Evolutionary conservation across 768 basidiomycete species (phyloP).

Genomic region (Coprinopsis sp.): DNA sequence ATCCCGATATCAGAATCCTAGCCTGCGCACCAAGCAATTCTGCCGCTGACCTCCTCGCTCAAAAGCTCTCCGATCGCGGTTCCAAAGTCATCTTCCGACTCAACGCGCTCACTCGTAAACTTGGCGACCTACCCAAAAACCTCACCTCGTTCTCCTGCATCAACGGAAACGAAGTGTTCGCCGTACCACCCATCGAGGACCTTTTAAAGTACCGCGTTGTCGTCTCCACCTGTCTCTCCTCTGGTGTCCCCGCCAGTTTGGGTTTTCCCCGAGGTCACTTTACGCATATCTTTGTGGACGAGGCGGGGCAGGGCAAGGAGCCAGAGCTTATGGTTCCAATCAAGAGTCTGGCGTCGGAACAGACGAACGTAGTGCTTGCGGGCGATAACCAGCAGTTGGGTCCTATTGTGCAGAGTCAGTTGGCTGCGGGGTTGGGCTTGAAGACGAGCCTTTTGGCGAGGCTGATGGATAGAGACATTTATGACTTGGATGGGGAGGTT

Average conservation of each 20-base stretch:
- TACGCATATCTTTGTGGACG: conserved; percentile 58
- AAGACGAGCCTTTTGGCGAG: conserved; percentile 48
- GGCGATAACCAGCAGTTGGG: conserved; percentile 64
- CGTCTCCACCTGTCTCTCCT: conserved; percentile 55
- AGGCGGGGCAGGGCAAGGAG: conserved; percentile 61
- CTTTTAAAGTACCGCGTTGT: conserved; percentile 47
- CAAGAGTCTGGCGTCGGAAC: conserved; percentile 40
- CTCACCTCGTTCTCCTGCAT: conserved; percentile 35
- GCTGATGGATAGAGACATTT: conserved; percentile 38
- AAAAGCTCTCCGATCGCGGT: conserved; percentile 34
- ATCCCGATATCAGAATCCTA: conserved; percentile 45
- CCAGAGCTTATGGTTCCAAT: conserved; percentile 54
- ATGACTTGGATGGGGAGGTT: conserved; percentile 27
- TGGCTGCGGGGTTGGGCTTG: conserved; percentile 47
- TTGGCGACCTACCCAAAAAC: conserved; percentile 30
- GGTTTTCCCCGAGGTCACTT: conserved; percentile 52
- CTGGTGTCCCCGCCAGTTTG: conserved; percentile 40
- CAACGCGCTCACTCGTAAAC: conserved; percentile 43
- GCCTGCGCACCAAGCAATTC: conserved; percentile 68
- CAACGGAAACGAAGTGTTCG: conserved; percentile 39
- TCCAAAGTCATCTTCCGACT: conserved; percentile 44
- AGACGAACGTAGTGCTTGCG: conserved; percentile 51
- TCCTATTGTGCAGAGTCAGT: conserved; percentile 46
- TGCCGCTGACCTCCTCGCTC: conserved; percentile 57
- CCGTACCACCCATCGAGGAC: conserved; percentile 37